A percentile compares a stretch with the other conserved stretches of the same genome.
phyloP scores from a whole-genome alignment of 805 yeast species.

The Blastobotrys attinorum region DNA sequence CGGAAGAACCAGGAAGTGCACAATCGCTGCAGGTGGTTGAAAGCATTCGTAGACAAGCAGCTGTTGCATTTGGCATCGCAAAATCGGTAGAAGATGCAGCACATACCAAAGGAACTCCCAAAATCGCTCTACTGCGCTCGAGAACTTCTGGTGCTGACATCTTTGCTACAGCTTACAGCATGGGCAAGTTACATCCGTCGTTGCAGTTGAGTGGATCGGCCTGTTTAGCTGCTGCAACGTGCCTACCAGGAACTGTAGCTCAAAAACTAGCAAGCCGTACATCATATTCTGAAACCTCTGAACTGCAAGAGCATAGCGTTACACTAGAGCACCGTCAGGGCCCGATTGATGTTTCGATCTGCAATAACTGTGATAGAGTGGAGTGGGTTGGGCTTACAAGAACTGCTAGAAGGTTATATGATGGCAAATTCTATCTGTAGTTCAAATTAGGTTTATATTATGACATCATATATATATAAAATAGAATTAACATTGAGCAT shows the following conservation, averaged over 20 bases:
- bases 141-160: conserved; percentile 1
- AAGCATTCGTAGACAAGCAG: conserved; percentile 1
- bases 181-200: conserved; percentile 8
- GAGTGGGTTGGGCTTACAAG: background rate
- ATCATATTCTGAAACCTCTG: background rate
- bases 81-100: conserved; percentile 1
- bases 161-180: conserved; percentile 7
- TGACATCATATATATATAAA: no score
- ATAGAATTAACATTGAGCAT: no score
- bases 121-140: background rate
- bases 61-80: conserved; percentile 5
- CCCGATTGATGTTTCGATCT: background rate
- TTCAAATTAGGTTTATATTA: no score
- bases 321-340: background rate
- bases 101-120: conserved; percentile 3
- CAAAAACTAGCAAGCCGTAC: background rate
- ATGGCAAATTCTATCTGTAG: background rate
- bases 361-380: background rate
- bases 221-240: conserved; percentile 4
- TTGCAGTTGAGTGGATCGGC: conserved; percentile 6
- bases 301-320: background rate
- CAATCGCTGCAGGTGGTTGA: conserved; percentile 1
- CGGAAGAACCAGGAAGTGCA: background rate
- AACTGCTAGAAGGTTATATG: background rate
- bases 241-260: conserved; percentile 5